Evolutionary conservation across 164 flowering plant species (phyloP).

Genomic region (Stephania japonica): DNA sequence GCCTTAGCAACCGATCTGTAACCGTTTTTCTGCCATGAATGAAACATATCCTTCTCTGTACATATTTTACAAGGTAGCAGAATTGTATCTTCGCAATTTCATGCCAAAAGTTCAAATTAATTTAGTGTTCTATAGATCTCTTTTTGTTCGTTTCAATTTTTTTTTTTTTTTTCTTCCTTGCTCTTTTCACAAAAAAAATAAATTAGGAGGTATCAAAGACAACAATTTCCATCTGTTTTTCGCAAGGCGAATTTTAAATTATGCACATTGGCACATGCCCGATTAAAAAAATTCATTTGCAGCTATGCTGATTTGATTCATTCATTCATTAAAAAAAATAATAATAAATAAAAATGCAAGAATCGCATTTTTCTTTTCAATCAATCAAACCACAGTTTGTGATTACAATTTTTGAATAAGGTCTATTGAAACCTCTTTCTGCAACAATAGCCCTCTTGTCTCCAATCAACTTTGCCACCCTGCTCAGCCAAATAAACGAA

Average conservation of each 20-base stretch:
- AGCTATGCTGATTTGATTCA: neutral
- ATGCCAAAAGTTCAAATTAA: no score
- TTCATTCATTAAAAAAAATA: slow-evolving; percentile 10
- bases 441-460: slow-evolving; percentile 94
- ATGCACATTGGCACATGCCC: neutral
- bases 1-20: no score
- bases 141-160: neutral
- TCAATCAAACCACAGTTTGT: slow-evolving; percentile 71
- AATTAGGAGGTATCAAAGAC: no score
- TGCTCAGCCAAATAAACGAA: slow-evolving; percentile 13
- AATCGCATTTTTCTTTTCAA: slow-evolving; percentile 6
- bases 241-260: neutral
- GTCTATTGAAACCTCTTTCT: slow-evolving; percentile 93
- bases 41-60: no score
- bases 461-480: slow-evolving; percentile 91
- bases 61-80: no score
- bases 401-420: slow-evolving; percentile 74
- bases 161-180: no score
- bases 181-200: neutral
- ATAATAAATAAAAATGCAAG: slow-evolving; percentile 13
- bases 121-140: neutral
- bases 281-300: neutral
- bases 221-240: neutral
- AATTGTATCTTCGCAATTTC: no score
- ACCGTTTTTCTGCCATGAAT: no score